phyloP scores from a whole-genome alignment of 306 rosid species.

The Quercus bicolor region DNA sequence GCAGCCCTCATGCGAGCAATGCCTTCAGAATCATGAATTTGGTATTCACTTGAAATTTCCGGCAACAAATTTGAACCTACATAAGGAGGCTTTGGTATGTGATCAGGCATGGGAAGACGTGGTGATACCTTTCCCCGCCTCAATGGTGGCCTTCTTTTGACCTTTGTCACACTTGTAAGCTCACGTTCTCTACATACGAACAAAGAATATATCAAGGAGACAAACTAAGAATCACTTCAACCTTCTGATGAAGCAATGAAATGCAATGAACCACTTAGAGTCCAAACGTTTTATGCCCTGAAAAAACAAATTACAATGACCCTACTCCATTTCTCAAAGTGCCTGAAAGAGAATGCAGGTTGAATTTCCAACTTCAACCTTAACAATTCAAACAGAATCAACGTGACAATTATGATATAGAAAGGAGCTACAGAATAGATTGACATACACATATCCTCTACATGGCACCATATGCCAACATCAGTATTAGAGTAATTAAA shows the following conservation, averaged over 20 bases:
- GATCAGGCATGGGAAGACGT: conserved; percentile 71
- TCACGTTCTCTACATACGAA: conserved; percentile 62
- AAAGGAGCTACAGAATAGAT: neutral
- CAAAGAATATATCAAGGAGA: conserved; percentile 13
- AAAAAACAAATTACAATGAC: conserved; percentile 11
- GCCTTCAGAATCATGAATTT: conserved; percentile 74
- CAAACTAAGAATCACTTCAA: conserved; percentile 5
- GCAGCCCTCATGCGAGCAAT: conserved; percentile 80
- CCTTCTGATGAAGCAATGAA: conserved; percentile 3
- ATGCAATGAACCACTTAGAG: conserved; percentile 10
- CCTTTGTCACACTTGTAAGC: conserved; percentile 38
- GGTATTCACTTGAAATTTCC: conserved; percentile 70
- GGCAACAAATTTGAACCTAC: conserved; percentile 64
- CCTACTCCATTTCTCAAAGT: neutral
- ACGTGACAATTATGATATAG: neutral
- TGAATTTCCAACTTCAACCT: neutral
- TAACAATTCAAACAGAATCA: neutral
- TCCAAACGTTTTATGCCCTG: neutral
- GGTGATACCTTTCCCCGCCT: conserved; percentile 83
- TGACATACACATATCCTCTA: neutral
- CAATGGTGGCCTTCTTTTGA: conserved; percentile 53
- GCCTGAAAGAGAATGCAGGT: neutral
- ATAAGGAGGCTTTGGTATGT: conserved; percentile 83
- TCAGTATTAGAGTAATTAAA: too few relatives aligned
- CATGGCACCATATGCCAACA: neutral